A percentile compares a stretch with the other conserved stretches of the same genome.
phyloP scores from a whole-genome alignment of 108 stramenopile genomes.

The Parietichytrium sp. region DNA sequence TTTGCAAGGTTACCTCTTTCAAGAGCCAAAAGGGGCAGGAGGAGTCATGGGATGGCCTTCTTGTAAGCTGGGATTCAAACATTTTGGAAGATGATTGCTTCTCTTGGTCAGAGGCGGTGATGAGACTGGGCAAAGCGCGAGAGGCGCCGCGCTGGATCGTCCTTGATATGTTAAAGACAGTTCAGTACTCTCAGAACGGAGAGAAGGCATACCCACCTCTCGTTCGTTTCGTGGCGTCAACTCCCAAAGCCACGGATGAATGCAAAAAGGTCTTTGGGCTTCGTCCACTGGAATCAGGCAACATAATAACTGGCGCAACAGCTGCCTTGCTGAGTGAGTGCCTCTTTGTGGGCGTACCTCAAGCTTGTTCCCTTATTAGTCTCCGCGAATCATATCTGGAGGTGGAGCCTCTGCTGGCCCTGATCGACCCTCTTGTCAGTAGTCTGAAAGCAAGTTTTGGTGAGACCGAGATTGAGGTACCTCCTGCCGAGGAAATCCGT shows the following conservation, averaged over 20 bases:
- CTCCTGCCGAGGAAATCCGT: neutral
- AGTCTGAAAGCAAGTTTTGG: neutral
- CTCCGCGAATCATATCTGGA: constrained; percentile 7
- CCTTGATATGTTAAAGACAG: neutral
- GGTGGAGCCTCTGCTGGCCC: neutral
- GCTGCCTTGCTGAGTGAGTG: constrained; percentile 1
- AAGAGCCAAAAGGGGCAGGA: too few species aligned
- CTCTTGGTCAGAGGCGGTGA: too few species aligned
- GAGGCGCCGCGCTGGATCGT: too few species aligned
- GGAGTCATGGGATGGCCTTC: too few species aligned
- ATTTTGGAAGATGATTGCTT: too few species aligned
- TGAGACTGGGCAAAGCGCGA: too few species aligned
- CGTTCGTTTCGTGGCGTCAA: neutral
- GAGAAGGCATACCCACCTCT: neutral
- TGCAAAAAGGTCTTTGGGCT: neutral
- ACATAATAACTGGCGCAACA: neutral
- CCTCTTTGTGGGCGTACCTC: neutral
- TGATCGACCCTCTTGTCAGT: neutral
- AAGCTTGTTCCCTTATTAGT: neutral
- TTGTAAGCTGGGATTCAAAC: too few species aligned
- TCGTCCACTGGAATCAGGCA: neutral
- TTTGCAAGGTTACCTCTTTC: too few species aligned
- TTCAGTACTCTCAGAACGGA: neutral
- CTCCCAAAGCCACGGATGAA: neutral
- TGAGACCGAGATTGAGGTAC: neutral